Evolutionary conservation across 2,329 filamentous ascomycete genomes (phyloP).

Genomic region (Aspergillus candidus): DNA sequence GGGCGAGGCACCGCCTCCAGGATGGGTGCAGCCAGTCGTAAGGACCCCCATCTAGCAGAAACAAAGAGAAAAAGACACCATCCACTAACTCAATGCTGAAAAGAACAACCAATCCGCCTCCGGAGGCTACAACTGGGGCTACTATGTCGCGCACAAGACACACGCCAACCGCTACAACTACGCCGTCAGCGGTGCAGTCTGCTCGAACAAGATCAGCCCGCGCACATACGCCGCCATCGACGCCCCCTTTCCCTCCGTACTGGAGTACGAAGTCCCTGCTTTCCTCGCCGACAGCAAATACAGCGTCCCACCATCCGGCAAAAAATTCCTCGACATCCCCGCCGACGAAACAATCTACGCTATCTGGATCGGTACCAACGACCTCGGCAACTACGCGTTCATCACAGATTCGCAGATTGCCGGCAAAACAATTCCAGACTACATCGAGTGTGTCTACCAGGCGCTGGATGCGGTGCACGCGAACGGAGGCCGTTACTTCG

Average conservation of each 20-base stretch:
- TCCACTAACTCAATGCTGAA: not conserved
- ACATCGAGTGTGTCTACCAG: slow-evolving; percentile 61
- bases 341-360: slow-evolving; percentile 62
- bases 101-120: slow-evolving; percentile 50
- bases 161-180: slow-evolving; percentile 55
- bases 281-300: slow-evolving; percentile 25
- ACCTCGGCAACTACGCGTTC: slow-evolving; percentile 62
- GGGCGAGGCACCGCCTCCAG: slow-evolving; percentile 57
- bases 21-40: slow-evolving; percentile 47
- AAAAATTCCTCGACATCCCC: slow-evolving; percentile 37
- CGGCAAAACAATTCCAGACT: slow-evolving; percentile 57
- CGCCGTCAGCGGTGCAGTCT: slow-evolving; percentile 66
- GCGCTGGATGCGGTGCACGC: slow-evolving; percentile 59
- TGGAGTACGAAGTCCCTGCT: slow-evolving; percentile 54
- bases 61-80: not conserved
- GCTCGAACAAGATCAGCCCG: slow-evolving; percentile 61
- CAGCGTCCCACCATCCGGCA: slow-evolving; percentile 8
- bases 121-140: slow-evolving; percentile 64
- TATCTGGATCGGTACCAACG: slow-evolving; percentile 78
- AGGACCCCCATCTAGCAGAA: not conserved
- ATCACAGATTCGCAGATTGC: slow-evolving; percentile 57
- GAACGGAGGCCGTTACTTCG: slow-evolving; percentile 63
- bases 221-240: slow-evolving; percentile 49
- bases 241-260: slow-evolving; percentile 55
- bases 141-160: slow-evolving; percentile 57